Evolutionary conservation across 495 filamentous ascomycete genomes (phyloP), one percentile per base, ranked within the genome.

Genomic region (Cercophora sp.): DNA sequence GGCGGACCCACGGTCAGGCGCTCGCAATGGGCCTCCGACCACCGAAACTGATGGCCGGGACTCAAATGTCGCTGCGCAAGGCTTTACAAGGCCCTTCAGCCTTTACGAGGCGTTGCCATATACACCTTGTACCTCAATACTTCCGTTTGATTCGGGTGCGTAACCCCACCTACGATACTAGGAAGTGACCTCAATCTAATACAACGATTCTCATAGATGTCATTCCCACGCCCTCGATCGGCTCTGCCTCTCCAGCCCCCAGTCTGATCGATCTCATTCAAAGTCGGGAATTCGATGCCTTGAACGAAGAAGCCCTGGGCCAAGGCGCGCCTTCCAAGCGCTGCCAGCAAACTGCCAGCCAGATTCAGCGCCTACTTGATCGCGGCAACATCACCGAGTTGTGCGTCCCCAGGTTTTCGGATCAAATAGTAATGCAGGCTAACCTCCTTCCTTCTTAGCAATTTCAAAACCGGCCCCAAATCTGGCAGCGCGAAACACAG

Each of bases 51-150:
- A 16, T 10, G 25, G 11, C 23, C 25, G 16, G 51, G 32, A 26
- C 13, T 36, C 36, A 11, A 36, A 36, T 9, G 37, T 36, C 8
- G 25, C 34, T 8, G 13, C 36, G 29, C 31, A 44, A 4, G 31
- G 25, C 11, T 60, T 59, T 39, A 50, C 63, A 2, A 58, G 66
- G 41, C 70, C 75, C 0, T 73, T 79, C 56, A 70, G 69, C 1
- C 83, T 97, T 10, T 83, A 88, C 51, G 88, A 97, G 62, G 92
- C 92, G 8, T 73, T 99, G 36, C 89, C 89, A 29, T 96, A 86
- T 69, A 92, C 94, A 13, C 91, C 93, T 2, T 85, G 96, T 67
- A 89, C 88, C 19, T 94, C 89, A 19, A 83, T 96, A 48, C 80
- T 91, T 44, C 85, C 94, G 4, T 95, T 96, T 70, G 84, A 84